phyloP scores from a whole-genome alignment of 192 early-diverging fungal genomes.

The Coemansia sp. region DNA sequence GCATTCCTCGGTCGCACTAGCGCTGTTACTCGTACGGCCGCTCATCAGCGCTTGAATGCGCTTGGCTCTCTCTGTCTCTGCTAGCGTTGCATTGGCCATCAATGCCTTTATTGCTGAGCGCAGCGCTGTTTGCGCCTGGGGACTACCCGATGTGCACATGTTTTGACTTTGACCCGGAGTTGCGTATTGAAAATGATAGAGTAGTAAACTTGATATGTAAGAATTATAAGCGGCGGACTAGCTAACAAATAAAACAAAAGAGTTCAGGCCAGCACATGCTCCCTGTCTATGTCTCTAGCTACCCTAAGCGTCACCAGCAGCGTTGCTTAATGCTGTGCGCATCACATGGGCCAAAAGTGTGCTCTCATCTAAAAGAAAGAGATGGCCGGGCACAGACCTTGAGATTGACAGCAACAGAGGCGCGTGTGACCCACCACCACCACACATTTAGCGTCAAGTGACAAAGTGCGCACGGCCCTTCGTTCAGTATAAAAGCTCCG shows the following conservation, averaged over 20 bases:
- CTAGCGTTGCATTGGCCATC: neutral
- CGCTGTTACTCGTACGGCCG: neutral
- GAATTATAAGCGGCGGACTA: neutral
- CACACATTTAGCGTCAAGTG: neutral
- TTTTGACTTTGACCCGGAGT: neutral
- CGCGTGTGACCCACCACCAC: neutral
- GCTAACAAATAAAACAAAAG: neutral
- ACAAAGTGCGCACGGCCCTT: neutral
- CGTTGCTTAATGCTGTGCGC: neutral
- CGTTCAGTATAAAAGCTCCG: neutral
- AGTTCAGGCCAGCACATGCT: neutral
- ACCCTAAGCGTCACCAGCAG: neutral
- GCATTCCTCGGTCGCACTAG: neutral
- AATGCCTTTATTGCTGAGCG: slow-evolving; percentile 2
- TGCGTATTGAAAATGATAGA: neutral
- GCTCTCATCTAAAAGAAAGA: neutral
- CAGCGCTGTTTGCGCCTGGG: neutral
- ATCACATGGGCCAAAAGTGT: slow-evolving; percentile 5
- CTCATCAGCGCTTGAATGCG: slow-evolving; percentile 10
- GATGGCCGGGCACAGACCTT: neutral
- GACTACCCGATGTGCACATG: slow-evolving; percentile 1
- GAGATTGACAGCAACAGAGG: neutral
- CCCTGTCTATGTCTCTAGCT: neutral
- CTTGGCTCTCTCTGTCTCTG: slow-evolving; percentile 3
- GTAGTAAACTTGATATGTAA: neutral